Percentiles rank a stretch among this genome's conserved stretches.
Evolutionary conservation across 805 yeast species (phyloP).

Genomic region (Scheffersomyces coipomensis): DNA sequence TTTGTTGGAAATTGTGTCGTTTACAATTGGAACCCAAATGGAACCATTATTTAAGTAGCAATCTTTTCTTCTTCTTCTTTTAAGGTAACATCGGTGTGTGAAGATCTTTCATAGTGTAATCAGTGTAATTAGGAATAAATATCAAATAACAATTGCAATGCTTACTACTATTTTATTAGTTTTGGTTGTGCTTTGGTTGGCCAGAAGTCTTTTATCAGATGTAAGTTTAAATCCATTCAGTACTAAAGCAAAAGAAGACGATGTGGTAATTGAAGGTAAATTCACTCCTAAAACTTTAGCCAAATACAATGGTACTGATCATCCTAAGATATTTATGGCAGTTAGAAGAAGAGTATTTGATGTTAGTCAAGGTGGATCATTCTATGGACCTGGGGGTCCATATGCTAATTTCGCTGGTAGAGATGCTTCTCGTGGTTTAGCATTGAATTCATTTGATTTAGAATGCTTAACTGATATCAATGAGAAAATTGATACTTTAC

Average conservation of each 20-base stretch:
- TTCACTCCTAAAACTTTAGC: constrained; percentile 76
- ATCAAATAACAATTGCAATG: constrained; percentile 9
- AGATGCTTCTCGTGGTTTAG: constrained; percentile 92
- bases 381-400: constrained; percentile 96
- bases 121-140: too few species aligned
- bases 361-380: constrained; percentile 72
- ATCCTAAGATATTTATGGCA: constrained; percentile 77
- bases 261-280: constrained; percentile 40
- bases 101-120: too few species aligned
- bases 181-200: constrained; percentile 28
- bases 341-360: constrained; percentile 87
- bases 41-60: too few species aligned
- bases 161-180: constrained; percentile 28
- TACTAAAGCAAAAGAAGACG: constrained; percentile 16
- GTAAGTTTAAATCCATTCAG: constrained; percentile 28
- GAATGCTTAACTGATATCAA: constrained; percentile 64
- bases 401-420: constrained; percentile 93
- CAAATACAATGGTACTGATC: constrained; percentile 78
- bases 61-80: too few species aligned
- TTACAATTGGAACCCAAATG: too few species aligned
- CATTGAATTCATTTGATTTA: constrained; percentile 79
- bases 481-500: constrained; percentile 72
- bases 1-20: too few species aligned
- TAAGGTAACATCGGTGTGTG: too few species aligned
- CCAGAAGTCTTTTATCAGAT: constrained; percentile 27